Evolutionary conservation across 1,284 basidiomycete genomes (phyloP), one percentile per base, ranked within the genome.

Genomic region (Heimioporus punctisporus): DNA sequence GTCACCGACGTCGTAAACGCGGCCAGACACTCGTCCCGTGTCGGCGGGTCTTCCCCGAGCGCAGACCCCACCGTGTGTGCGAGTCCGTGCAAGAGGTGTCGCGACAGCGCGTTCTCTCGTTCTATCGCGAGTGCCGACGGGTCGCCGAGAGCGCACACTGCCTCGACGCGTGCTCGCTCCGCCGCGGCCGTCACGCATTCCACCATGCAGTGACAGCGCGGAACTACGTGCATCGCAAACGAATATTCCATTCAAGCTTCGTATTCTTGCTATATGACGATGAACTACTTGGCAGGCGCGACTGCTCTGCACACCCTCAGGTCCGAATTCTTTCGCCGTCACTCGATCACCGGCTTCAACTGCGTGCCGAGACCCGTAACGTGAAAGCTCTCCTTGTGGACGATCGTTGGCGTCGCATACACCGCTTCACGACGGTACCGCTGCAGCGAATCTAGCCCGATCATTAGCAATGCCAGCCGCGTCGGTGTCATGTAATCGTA

Each of bases 301-400:
- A 90, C 76, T 25, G 74, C 74, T 15, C 76, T 75, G 69, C 94
- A 96, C 55, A 74, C 86, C 50, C 94, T 79, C 52, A 86, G 66
- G 15, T 80, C 79, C 57, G 83, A 81, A 61, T 83, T 77, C 23
- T 64, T 64, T 74, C 82, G 82, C 93, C 93, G 96, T 48, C 81
- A 75, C 60, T 92, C 79, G 58, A 99, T 98, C 52, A 96, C 79
- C 1, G 95, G 93, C 76, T 97, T 97, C 58, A 98, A 81, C 75
- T 98, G 95, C 6, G 91, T 92, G 45, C 95, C 96, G 34, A 99
- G 83, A 70, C 98, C 93, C 0, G 88, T 90, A 64, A 93, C 92
- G 70, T 96, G 91, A 73, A 98, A 95, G 3, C 82, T 76, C 54
- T 92, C 92, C 71, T 97, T 90, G 60, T 90, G 84, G 65, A 99